Evolutionary conservation across 2,329 filamentous ascomycete species (phyloP).

Genomic region (Sphaerostilbella broomeana): DNA sequence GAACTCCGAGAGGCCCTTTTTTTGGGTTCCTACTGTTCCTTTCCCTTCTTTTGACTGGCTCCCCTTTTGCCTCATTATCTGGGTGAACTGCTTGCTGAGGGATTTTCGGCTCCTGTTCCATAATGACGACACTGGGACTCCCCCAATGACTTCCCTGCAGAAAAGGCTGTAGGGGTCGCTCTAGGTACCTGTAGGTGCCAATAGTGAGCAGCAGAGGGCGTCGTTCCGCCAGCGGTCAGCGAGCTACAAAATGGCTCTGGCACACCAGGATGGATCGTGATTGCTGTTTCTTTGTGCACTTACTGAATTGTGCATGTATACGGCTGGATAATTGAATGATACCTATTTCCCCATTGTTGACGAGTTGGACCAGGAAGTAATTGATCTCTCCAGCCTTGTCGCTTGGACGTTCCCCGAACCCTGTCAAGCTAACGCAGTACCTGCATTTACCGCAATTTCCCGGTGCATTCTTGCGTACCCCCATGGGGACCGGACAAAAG

Average conservation of each 20-base stretch:
- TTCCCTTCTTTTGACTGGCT: too few relatives aligned
- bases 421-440: conserved; percentile 9
- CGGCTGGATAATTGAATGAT: not conserved
- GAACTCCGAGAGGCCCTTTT: too few relatives aligned
- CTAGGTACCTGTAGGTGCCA: too few relatives aligned
- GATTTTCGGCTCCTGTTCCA: conserved; percentile 14
- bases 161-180: too few relatives aligned
- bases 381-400: not conserved
- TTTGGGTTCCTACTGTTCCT: too few relatives aligned
- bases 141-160: too few relatives aligned
- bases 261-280: too few relatives aligned
- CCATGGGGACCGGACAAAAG: conserved; percentile 9
- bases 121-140: conserved; percentile 13
- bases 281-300: not conserved
- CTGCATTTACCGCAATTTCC: conserved; percentile 11
- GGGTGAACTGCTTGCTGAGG: conserved; percentile 10
- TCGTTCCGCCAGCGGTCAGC: conserved; percentile 3
- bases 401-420: not conserved
- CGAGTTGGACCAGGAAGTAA: not conserved
- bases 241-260: too few relatives aligned
- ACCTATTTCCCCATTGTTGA: not conserved
- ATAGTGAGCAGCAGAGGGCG: too few relatives aligned
- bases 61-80: not conserved
- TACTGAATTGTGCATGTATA: not conserved
- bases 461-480: conserved; percentile 10